These are phyloP conservation scores for Penicillium pancosmium DNA, from an alignment of 495 filamentous ascomycete species.

Conservation along the genomic window DNA sequence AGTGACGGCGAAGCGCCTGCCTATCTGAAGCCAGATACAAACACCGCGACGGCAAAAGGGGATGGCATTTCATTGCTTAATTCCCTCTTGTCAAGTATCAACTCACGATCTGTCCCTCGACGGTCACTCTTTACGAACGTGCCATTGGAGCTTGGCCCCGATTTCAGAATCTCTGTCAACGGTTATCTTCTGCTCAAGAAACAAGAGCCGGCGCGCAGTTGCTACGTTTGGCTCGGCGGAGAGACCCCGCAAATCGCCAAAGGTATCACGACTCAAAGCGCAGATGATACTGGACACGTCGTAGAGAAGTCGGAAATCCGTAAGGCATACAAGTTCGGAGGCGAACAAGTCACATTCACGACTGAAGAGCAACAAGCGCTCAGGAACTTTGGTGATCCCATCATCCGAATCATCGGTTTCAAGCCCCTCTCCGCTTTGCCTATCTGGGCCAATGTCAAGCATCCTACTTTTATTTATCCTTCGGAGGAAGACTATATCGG, in stretches of 20 bases:
- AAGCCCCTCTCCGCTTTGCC: conserved; percentile 76
- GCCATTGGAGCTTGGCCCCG: conserved; percentile 82
- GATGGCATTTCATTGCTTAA: conserved; percentile 82
- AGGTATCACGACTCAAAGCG: conserved; percentile 69
- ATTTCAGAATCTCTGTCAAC: conserved; percentile 84
- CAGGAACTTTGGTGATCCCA: conserved; percentile 75
- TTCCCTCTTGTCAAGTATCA: conserved; percentile 85
- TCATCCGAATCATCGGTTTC: conserved; percentile 92
- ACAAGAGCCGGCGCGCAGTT: conserved; percentile 76
- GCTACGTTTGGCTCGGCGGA: conserved; percentile 82
- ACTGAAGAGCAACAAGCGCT: conserved; percentile 77
- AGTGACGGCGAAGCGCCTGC: conserved; percentile 69
- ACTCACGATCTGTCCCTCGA: conserved; percentile 86
- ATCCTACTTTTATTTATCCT: conserved; percentile 91
- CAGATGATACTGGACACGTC: conserved; percentile 70
- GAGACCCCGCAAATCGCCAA: conserved; percentile 81
- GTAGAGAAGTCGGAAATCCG: conserved; percentile 82
- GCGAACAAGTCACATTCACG: conserved; percentile 83
- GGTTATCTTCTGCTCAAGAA: conserved; percentile 88
- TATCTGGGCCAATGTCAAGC: conserved; percentile 83
- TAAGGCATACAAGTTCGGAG: conserved; percentile 96
- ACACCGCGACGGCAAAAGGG: conserved; percentile 55
- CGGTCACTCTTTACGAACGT: conserved; percentile 84
- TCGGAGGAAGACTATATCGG: conserved; percentile 88
- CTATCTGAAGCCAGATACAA: conserved; percentile 48